Percentiles rank a stretch among this genome's conserved stretches.
Conservation (phyloP, 2,329 filamentous ascomycete species). For the Tolypocladium paradoxum region DNA sequence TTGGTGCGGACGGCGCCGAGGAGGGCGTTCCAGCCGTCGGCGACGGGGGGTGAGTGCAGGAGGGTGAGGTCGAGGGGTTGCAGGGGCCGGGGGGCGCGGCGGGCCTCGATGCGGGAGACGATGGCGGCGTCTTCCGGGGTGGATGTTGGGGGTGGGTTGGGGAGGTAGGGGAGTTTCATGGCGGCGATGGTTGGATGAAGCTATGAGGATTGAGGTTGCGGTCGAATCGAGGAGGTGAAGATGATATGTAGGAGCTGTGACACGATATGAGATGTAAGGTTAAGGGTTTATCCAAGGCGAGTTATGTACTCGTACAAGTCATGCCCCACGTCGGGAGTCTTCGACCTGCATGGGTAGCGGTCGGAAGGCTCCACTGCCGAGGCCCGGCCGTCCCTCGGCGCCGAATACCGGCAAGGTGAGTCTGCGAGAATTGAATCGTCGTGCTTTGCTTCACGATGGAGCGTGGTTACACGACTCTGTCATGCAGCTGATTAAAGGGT, state of each 20-base stretch:
- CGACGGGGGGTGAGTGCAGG: constrained; percentile 62
- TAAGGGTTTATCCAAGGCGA: not conserved
- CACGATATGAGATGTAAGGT: not conserved
- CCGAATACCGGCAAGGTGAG: not conserved
- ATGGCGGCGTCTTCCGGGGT: constrained; percentile 42
- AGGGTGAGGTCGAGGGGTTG: constrained; percentile 67
- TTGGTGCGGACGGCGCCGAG: constrained; percentile 51
- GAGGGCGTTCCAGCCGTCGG: constrained; percentile 66
- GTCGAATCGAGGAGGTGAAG: not conserved
- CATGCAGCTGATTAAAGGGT: not conserved
- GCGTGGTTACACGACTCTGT: not conserved
- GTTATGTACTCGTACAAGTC: not conserved
- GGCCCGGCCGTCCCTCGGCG: not conserved
- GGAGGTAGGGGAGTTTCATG: constrained; percentile 60
- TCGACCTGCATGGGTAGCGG: not conserved
- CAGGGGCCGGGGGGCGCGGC: constrained; percentile 58
- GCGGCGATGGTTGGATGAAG: not conserved
- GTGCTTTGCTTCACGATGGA: not conserved
- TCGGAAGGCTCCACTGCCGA: not conserved
- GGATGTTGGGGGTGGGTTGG: constrained; percentile 36
- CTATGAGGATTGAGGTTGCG: not conserved
- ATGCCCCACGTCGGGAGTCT: not conserved
- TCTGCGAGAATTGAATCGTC: not conserved
- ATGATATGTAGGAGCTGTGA: not conserved
- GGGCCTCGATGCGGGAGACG: constrained; percentile 51